Evolutionary conservation across 306 rosid species (phyloP).

Genomic region (Dicorynia guianensis): DNA sequence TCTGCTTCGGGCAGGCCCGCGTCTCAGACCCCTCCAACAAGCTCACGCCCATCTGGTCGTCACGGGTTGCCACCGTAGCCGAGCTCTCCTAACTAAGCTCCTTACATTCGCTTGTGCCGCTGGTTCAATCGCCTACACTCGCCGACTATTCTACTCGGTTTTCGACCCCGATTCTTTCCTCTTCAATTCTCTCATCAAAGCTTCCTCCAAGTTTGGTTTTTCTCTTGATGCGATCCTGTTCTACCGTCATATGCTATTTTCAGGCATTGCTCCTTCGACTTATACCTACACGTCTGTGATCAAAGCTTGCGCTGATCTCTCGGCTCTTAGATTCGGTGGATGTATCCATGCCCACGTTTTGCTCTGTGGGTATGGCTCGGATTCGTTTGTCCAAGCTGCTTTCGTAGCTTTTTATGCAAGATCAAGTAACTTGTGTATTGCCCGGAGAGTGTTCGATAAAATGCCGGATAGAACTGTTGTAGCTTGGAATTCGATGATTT

Average conservation of each 20-base stretch:
- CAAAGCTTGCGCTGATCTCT: constrained; percentile 85
- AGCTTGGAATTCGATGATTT: constrained; percentile 90
- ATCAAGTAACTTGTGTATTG: constrained; percentile 52
- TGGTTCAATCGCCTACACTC: constrained; percentile 74
- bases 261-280: constrained; percentile 54
- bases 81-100: constrained; percentile 81
- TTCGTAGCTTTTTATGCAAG: constrained; percentile 61
- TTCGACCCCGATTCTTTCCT: constrained; percentile 73
- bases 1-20: constrained; percentile 72
- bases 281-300: constrained; percentile 87
- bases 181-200: constrained; percentile 71
- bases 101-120: constrained; percentile 73
- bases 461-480: constrained; percentile 69
- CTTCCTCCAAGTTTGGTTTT: constrained; percentile 66
- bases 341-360: constrained; percentile 68
- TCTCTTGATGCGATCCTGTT: constrained; percentile 63
- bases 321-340: constrained; percentile 54
- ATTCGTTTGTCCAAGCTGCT: constrained; percentile 80
- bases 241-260: constrained; percentile 68
- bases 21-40: constrained; percentile 62
- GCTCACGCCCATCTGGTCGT: constrained; percentile 78
- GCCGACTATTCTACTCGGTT: constrained; percentile 58
- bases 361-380: constrained; percentile 60
- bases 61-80: constrained; percentile 68
- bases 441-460: constrained; percentile 68